Conservation (phyloP, 805 yeast species). For the Lachancea lanzarotensis region DNA sequence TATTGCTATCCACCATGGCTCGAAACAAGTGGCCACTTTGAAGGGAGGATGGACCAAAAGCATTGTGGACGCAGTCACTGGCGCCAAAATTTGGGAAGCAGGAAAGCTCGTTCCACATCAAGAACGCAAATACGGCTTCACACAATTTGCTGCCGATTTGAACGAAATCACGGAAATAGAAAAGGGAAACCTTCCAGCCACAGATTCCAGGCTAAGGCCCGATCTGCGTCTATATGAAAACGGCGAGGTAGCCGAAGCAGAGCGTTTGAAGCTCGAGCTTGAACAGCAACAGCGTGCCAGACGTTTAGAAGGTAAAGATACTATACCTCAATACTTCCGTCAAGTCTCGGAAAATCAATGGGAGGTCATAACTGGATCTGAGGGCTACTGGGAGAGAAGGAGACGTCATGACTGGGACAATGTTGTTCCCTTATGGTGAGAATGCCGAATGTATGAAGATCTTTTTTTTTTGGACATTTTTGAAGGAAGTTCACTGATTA, state of each 20-base stretch:
- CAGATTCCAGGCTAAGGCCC: slow-evolving; percentile 87
- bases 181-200: slow-evolving; percentile 58
- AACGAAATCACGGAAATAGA: slow-evolving; percentile 76
- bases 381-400: slow-evolving; percentile 77
- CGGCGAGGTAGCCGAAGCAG: slow-evolving; percentile 68
- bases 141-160: slow-evolving; percentile 72
- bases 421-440: slow-evolving; percentile 50
- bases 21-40: slow-evolving; percentile 19
- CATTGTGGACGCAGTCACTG: slow-evolving; percentile 36
- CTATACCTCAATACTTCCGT: slow-evolving; percentile 56
- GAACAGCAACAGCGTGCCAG: slow-evolving; percentile 80
- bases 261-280: slow-evolving; percentile 53
- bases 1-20: slow-evolving; percentile 29
- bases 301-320: slow-evolving; percentile 50
- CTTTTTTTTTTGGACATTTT: no score
- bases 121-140: slow-evolving; percentile 73
- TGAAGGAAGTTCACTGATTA: no score
- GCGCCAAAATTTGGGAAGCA: slow-evolving; percentile 57
- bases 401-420: slow-evolving; percentile 55
- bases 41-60: slow-evolving; percentile 83
- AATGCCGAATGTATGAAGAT: not conserved
- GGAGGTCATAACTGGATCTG: slow-evolving; percentile 49
- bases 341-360: slow-evolving; percentile 41
- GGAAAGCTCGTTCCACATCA: slow-evolving; percentile 56
- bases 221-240: slow-evolving; percentile 69